These are phyloP conservation scores for Candida pseudoglaebosa DNA, from an alignment of 805 yeast genomes.

Conservation along the genomic window DNA sequence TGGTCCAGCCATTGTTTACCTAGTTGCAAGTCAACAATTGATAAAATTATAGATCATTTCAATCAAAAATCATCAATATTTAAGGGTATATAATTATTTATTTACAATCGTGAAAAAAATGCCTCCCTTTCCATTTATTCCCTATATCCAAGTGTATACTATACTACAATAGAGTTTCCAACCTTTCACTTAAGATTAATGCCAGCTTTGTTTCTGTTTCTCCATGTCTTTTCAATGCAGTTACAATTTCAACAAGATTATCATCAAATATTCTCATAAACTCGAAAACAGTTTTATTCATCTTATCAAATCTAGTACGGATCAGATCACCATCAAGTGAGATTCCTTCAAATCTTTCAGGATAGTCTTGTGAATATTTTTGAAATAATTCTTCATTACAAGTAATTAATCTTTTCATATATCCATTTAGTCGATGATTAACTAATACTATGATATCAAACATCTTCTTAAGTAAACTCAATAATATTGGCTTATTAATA, in stretches of 20 bases:
- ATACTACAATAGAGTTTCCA: conserved; percentile 20
- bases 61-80: too few relatives aligned
- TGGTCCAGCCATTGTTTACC: too few relatives aligned
- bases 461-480: conserved; percentile 43
- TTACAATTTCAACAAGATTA: conserved; percentile 42
- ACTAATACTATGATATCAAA: conserved; percentile 46
- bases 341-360: conserved; percentile 35
- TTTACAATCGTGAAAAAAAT: too few relatives aligned
- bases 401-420: conserved; percentile 51
- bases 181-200: conserved; percentile 38
- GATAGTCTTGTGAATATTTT: conserved; percentile 28
- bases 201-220: conserved; percentile 48
- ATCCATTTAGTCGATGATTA: conserved; percentile 46
- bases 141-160: too few relatives aligned
- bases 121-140: too few relatives aligned
- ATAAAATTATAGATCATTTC: too few relatives aligned
- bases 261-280: conserved; percentile 44
- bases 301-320: conserved; percentile 33
- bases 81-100: too few relatives aligned
- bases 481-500: conserved; percentile 54
- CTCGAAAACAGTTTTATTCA: conserved; percentile 38
- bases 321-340: conserved; percentile 39
- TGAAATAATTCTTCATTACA: conserved; percentile 46
- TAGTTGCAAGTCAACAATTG: too few relatives aligned
- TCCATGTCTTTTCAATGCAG: conserved; percentile 44